Evolutionary conservation across 2,329 filamentous ascomycete species (phyloP).

Genomic region (Fusarium subtropicale): DNA sequence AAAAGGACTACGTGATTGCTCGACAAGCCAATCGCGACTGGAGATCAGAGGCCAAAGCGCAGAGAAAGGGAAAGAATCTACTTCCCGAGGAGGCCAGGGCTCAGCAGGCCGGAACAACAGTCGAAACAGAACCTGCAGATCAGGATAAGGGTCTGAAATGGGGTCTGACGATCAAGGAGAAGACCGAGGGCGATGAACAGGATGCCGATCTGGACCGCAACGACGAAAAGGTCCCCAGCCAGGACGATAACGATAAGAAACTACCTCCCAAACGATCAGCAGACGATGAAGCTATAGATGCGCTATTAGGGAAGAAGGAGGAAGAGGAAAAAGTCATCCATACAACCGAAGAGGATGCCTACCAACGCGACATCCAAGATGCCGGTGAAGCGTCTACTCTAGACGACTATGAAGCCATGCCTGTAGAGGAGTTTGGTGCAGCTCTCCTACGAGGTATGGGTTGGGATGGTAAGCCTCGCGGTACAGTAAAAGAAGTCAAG

Average conservation of each 20-base stretch:
- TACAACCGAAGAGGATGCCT: slow-evolving; percentile 74
- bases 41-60: slow-evolving; percentile 65
- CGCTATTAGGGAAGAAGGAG: slow-evolving; percentile 69
- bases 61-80: slow-evolving; percentile 63
- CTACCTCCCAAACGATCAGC: slow-evolving; percentile 40
- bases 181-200: slow-evolving; percentile 66
- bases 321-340: slow-evolving; percentile 65
- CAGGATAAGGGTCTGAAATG: slow-evolving; percentile 67
- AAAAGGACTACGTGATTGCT: slow-evolving; percentile 66
- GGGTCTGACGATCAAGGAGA: slow-evolving; percentile 62
- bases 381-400: slow-evolving; percentile 82
- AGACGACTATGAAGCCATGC: slow-evolving; percentile 87
- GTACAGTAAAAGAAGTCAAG: slow-evolving; percentile 71
- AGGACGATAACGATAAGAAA: slow-evolving; percentile 14
- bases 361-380: slow-evolving; percentile 74
- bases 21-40: slow-evolving; percentile 71
- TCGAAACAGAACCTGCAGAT: slow-evolving; percentile 56
- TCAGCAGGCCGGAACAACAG: slow-evolving; percentile 51
- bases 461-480: slow-evolving; percentile 79
- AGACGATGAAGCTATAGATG: slow-evolving; percentile 71
- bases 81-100: slow-evolving; percentile 68
- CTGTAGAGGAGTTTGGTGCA: slow-evolving; percentile 94
- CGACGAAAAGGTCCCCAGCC: slow-evolving; percentile 10
- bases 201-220: slow-evolving; percentile 24
- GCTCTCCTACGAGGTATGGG: slow-evolving; percentile 93